These are phyloP conservation scores for Brassica rapa DNA, from an alignment of 345 rosid genomes.

Conservation along the genomic window DNA sequence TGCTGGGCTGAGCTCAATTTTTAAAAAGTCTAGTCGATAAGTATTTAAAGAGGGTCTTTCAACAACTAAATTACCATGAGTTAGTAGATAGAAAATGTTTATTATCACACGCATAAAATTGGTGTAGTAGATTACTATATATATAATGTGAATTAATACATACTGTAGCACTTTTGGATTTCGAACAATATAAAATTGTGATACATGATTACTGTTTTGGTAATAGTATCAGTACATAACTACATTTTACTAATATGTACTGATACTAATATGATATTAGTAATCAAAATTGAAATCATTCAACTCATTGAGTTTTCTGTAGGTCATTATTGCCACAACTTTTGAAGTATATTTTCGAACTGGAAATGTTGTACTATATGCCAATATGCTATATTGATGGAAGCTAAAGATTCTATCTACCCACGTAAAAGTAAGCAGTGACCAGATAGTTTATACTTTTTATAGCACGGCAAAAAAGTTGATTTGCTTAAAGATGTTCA, in stretches of 20 bases:
- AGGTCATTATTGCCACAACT: conserved; percentile 25
- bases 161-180: background rate
- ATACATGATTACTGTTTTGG: background rate
- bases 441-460: background rate
- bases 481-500: background rate
- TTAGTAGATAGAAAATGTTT: too few relatives aligned
- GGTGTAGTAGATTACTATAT: background rate
- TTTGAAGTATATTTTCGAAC: background rate
- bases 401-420: background rate
- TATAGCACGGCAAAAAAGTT: background rate
- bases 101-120: too few relatives aligned
- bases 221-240: background rate
- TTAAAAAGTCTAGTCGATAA: too few relatives aligned
- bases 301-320: background rate
- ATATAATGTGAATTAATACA: background rate
- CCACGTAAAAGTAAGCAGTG: background rate
- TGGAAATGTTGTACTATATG: background rate
- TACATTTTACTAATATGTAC: background rate
- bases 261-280: background rate
- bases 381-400: background rate
- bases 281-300: conserved; percentile 11
- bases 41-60: too few relatives aligned
- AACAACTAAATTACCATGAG: too few relatives aligned
- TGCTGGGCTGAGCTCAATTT: too few relatives aligned
- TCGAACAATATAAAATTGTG: background rate